Evolutionary conservation across 2,329 filamentous ascomycete genomes (phyloP), one percentile per base, ranked within the genome.

Genomic region (Cytospora mali): DNA sequence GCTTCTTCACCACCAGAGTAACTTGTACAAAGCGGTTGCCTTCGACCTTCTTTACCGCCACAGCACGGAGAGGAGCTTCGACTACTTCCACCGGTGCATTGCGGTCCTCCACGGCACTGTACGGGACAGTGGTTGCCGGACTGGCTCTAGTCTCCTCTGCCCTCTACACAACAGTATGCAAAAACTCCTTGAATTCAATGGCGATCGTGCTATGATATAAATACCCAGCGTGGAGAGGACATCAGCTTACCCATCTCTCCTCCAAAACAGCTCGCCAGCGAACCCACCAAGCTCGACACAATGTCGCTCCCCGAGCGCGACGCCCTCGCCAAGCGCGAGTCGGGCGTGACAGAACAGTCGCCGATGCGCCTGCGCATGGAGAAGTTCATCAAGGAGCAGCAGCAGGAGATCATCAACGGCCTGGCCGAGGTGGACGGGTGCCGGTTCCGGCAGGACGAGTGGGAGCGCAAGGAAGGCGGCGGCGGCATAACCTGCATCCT

Each of bases 291-390:
- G 60, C 78, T 86, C 71, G 90, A 93, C 69, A 72, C 79, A 53
- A 83, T 90, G 31, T 85, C 89, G 48, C 91, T 97, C 68, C 93
- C 92, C 70, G 91, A 97, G 73, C 87, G 91, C 70, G 95, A 98
- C 75, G 87, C 86, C 67, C 83, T 92, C 66, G 84, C 86, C 69
- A 97, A 95, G 77, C 88, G 90, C 66, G 90, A 95, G 75, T 84
- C 86, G 62, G 86, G 87, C 67, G 84, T 98, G 55, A 89, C 83
- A 54, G 84, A 88, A 62, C 81, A 88, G 70, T 97, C 94, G 16
- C 93, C 95, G 2, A 98, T 99, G 94, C 93, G 95, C 61, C 84
- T 99, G 62, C 92, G 94, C 67, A 98, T 99, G 95, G 95, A 99
- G 78, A 87, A 91, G 71, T 91, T 98, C 74, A 96, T 98, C 76